Base-by-base conservation (phyloP, 768 basidiomycete genomes). In the Lactarius quietus region DNA sequence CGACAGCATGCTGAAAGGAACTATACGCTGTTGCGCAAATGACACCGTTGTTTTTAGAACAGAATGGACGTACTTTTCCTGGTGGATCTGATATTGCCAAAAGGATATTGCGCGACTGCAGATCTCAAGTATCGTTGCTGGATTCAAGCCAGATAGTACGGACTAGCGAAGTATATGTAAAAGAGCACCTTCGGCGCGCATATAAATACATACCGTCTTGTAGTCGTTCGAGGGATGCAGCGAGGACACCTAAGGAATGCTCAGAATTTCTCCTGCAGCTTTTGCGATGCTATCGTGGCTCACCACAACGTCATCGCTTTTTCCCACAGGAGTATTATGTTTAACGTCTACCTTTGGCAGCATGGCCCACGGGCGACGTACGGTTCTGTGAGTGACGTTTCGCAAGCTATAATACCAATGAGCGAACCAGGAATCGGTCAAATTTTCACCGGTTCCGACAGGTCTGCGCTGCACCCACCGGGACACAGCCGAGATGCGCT, bases 51-150 rank as follows among this genome's bases (percentile, higher is more conserved):
- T 33, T 63, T 7, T 20, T 6, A 26, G 2, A 23, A 2, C 8
- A 1, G 12, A 45, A 33, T 8, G 6, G 28, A 70, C 76, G 63
- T 62, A 90, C 92, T 84, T 86, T 78, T 94, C 92, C 75, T 94
- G 92, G 68, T 91, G 89, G 58, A 87, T 83, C 71, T 94, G 92
- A 74, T 94, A 94, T 74, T 92, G 90, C 92, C 92, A 94, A 74
- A 94, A 94, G 4, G 92, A 90, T 63, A 93, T 83, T 5, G 92
- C 90, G 89, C 92, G 85, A 72, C 84, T 87, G 74, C 90, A 92
- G 55, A 93, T 91, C 71, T 94, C 92, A 59, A 93, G 75, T 60
- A 93, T 87, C 33, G 82, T 83, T 1, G 87, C 83, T 17, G 92
- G 92, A 31, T 82, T 85, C 53, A 94, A 74, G 0, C 92, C 92